Percentiles rank a stretch among this genome's conserved stretches.
Evolutionary conservation across 2,329 filamentous ascomycete genomes (phyloP).

Genomic region (Penicillium sp.): DNA sequence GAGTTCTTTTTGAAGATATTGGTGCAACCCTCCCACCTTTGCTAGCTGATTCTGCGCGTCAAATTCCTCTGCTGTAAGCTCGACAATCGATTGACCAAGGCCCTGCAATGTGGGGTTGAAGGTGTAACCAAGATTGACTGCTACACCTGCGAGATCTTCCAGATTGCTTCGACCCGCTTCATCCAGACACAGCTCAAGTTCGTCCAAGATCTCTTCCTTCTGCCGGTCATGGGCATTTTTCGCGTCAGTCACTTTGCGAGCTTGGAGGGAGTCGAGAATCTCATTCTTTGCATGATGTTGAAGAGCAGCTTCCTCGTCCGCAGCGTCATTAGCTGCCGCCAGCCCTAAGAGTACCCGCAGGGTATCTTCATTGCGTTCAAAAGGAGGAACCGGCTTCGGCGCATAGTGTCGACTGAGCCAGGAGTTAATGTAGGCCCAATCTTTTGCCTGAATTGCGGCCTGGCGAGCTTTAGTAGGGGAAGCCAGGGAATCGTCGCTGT

Average conservation of each 20-base stretch:
- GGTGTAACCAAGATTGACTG: conserved; percentile 45
- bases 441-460: conserved; percentile 74
- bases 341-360: conserved; percentile 68
- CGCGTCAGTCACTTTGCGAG: conserved; percentile 22
- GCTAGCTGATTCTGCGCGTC: conserved; percentile 51
- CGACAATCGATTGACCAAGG: conserved; percentile 50
- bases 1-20: conserved; percentile 51
- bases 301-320: conserved; percentile 40
- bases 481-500: conserved; percentile 44
- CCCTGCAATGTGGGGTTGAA: conserved; percentile 45
- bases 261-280: conserved; percentile 28
- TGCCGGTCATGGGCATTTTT: conserved; percentile 22
- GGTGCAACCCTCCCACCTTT: conserved; percentile 52
- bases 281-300: conserved; percentile 35
- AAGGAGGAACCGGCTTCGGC: conserved; percentile 58
- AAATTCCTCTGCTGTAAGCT: conserved; percentile 51
- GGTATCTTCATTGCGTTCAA: conserved; percentile 84
- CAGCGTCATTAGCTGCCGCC: conserved; percentile 68
- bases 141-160: conserved; percentile 51
- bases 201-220: conserved; percentile 44
- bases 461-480: conserved; percentile 63
- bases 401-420: conserved; percentile 72
- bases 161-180: conserved; percentile 51
- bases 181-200: conserved; percentile 51
- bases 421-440: conserved; percentile 81